Conservation (phyloP, 306 rosid species). For the Vicia sativa region DNA sequence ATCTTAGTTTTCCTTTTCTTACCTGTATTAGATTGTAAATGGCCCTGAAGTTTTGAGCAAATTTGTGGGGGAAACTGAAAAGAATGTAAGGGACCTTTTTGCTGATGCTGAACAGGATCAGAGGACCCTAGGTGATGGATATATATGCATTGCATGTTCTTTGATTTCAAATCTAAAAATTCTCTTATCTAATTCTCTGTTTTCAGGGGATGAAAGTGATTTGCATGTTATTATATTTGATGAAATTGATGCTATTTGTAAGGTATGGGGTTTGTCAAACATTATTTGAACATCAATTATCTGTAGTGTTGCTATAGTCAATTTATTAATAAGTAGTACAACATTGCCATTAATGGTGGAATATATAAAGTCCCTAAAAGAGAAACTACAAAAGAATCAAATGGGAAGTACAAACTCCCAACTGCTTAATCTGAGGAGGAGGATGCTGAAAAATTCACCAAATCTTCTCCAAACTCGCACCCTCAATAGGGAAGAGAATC, state of each 20-base stretch:
- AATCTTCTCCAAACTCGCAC: background rate
- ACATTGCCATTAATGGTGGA: conserved; percentile 25
- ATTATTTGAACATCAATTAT: conserved; percentile 29
- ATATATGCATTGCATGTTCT: conserved; percentile 31
- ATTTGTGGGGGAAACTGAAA: conserved; percentile 97
- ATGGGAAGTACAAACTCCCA: background rate
- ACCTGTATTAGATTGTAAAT: conserved; percentile 72
- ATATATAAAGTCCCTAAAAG: background rate
- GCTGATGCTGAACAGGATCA: conserved; percentile 99
- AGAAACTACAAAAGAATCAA: background rate
- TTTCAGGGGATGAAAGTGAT: conserved; percentile 92
- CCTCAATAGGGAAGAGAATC: background rate
- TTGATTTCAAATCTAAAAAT: conserved; percentile 32
- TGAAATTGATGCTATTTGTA: conserved; percentile 98
- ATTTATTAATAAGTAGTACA: conserved; percentile 15
- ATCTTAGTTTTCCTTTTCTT: conserved; percentile 35
- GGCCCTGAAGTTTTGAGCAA: conserved; percentile 99
- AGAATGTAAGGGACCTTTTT: conserved; percentile 96
- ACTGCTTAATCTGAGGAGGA: conserved; percentile 1
- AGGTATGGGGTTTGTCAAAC: conserved; percentile 60
- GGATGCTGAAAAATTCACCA: conserved; percentile 1
- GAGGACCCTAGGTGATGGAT: conserved; percentile 68
- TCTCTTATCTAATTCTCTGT: conserved; percentile 36
- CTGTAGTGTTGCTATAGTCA: conserved; percentile 27
- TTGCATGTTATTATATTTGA: conserved; percentile 98